Base-by-base conservation (phyloP, 495 filamentous ascomycete genomes). In the Penicillium malachiteum region DNA sequence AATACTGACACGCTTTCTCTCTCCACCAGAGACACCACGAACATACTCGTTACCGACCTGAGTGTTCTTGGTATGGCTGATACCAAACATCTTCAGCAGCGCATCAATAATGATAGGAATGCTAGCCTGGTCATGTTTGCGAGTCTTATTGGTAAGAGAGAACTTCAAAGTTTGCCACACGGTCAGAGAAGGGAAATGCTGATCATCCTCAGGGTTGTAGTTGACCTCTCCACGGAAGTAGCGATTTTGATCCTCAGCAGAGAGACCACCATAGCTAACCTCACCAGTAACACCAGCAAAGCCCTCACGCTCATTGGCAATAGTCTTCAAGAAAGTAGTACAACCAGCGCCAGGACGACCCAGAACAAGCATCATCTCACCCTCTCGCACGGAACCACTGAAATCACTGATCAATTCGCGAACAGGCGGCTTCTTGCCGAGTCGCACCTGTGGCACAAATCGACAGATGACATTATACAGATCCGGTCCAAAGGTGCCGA, bases 401-500 rank as follows among this genome's bases (percentile, higher is more conserved):
- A 92, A 92, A 60, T 91, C 86, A 63, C 89, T 71, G 51, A 93
- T 83, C 45, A 96, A 66, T 7, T 82, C 85, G 59, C 75, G 77
- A 58, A 78, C 82, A 57, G 75, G 75, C 9, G 68, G 72, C 45
- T 73, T 71, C 57, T 71, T 77, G 8, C 75, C 77, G 30, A 85
- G 73, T 11, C 73, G 83, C 13, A 91, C 63, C n/a, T 70, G 71
- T 0, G 90, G 88, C 38, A 92, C 73, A 58, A 84, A 88, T 5
- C 75, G 67, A 39, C 81, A 80, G 21, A 92, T 56, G n/a, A 89
- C 72, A 13, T 76, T 78, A 60, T 91, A 95, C 11, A 93, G 66
- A 72, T 95, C 90, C 0, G 89, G 90, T 0, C 90, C 90, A 67
- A 95, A 93, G 0, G 88, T 91, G 5, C 89, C 87, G n/a, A 90